A percentile compares a stretch with the other conserved stretches of the same genome.
Evolutionary conservation across 495 filamentous ascomycete genomes (phyloP).

Genomic region (Aspergillus conjunctus): DNA sequence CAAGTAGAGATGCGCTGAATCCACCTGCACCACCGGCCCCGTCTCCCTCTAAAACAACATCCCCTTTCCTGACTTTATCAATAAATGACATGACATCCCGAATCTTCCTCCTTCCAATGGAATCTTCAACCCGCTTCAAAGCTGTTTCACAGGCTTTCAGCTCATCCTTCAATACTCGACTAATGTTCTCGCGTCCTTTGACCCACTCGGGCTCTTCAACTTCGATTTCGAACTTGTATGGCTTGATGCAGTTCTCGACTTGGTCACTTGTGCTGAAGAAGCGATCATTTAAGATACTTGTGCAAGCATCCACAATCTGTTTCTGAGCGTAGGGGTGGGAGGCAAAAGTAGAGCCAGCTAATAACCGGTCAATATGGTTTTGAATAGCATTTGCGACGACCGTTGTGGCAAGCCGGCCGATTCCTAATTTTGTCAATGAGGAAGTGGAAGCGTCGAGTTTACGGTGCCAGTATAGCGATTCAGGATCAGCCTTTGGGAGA

Average conservation of each 20-base stretch:
- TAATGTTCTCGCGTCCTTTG: slow-evolving; percentile 76
- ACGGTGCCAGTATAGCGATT: slow-evolving; percentile 87
- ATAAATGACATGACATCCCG: slow-evolving; percentile 90
- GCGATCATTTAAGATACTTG: slow-evolving; percentile 85
- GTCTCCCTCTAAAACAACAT: slow-evolving; percentile 80
- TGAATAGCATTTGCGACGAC: slow-evolving; percentile 89
- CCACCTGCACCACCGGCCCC: slow-evolving; percentile 84
- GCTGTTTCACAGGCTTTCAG: slow-evolving; percentile 79
- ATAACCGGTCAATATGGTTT: slow-evolving; percentile 75
- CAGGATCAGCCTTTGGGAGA: slow-evolving; percentile 78
- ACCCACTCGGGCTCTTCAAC: slow-evolving; percentile 88
- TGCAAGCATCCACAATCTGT: slow-evolving; percentile 86
- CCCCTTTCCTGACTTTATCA: slow-evolving; percentile 81
- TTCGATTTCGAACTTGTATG: slow-evolving; percentile 97
- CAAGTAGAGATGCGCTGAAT: slow-evolving; percentile 79
- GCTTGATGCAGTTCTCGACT: slow-evolving; percentile 99
- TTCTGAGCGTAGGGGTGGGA: slow-evolving; percentile 88
- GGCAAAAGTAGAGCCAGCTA: slow-evolving; percentile 77
- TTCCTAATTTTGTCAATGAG: slow-evolving; percentile 86
- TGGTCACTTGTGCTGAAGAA: slow-evolving; percentile 97
- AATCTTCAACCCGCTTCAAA: slow-evolving; percentile 69
- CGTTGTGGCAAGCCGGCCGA: slow-evolving; percentile 88
- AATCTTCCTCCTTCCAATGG: slow-evolving; percentile 76
- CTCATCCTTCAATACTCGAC: slow-evolving; percentile 77
- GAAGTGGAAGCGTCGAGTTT: slow-evolving; percentile 93